These are phyloP conservation scores for Ajuga chamaepitys DNA, from an alignment of 257 asterid species.

Conservation along the genomic window DNA sequence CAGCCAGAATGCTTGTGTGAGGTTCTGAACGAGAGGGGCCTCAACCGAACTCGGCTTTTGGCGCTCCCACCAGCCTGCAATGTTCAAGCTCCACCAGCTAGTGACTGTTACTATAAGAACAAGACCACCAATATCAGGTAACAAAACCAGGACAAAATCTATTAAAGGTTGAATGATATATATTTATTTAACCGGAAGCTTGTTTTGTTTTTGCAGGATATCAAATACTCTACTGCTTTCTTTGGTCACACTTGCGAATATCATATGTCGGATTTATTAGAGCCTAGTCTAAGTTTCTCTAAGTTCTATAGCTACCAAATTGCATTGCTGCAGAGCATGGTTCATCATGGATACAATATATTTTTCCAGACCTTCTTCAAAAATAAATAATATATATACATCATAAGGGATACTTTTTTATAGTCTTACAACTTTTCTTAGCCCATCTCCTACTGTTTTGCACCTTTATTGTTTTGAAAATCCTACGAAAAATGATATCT, in stretches of 20 bases:
- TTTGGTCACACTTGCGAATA: constrained; percentile 13
- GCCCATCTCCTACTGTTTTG: too few relatives aligned
- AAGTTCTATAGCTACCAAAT: too few relatives aligned
- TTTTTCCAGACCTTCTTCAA: too few relatives aligned
- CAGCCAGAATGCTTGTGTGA: constrained; percentile 12
- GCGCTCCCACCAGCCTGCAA: constrained; percentile 39
- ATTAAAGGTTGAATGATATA: neutral
- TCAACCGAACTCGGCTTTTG: constrained; percentile 20
- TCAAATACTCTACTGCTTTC: neutral
- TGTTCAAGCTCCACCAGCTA: constrained; percentile 32
- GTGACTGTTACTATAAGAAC: constrained; percentile 26
- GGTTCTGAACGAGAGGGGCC: neutral
- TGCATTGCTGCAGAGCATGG: too few relatives aligned
- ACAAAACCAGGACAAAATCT: neutral
- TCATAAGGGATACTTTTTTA: too few relatives aligned
- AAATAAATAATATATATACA: too few relatives aligned
- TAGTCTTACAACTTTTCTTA: too few relatives aligned
- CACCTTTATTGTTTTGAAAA: too few relatives aligned
- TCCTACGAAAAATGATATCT: too few relatives aligned
- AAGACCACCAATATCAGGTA: constrained; percentile 14
- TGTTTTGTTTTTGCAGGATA: constrained; percentile 9
- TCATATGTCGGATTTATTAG: neutral
- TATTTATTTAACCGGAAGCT: too few relatives aligned
- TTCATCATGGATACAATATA: too few relatives aligned
- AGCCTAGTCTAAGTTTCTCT: too few relatives aligned